phyloP scores from a whole-genome alignment of 2,329 filamentous ascomycete species.

The Gnomoniopsis smithogilvyi region DNA sequence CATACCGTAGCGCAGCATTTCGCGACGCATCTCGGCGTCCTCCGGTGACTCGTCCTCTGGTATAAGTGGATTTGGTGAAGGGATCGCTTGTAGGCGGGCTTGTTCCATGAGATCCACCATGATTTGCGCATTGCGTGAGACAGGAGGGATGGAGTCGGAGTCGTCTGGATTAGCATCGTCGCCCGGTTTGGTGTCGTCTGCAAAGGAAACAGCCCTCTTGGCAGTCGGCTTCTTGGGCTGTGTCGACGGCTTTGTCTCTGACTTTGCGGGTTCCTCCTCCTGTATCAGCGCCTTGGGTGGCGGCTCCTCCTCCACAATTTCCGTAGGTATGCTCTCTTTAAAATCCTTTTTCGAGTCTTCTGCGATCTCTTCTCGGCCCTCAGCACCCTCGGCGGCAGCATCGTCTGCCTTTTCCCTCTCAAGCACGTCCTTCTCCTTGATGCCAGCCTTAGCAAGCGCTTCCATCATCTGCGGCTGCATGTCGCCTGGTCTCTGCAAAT shows the following conservation, averaged over 20 bases:
- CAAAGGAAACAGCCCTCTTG: constrained; percentile 62
- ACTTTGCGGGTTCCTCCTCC: neutral
- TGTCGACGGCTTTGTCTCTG: constrained; percentile 1
- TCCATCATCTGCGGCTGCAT: constrained; percentile 66
- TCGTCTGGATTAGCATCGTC: constrained; percentile 22
- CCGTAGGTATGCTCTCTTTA: neutral
- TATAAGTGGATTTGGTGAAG: constrained; percentile 48
- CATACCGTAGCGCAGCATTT: constrained; percentile 90
- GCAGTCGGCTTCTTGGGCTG: constrained; percentile 13
- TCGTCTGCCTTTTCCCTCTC: constrained; percentile 10
- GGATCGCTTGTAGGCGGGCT: constrained; percentile 52
- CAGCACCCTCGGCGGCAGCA: neutral
- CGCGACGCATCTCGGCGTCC: constrained; percentile 73
- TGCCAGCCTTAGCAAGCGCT: constrained; percentile 72
- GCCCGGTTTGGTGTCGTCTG: constrained; percentile 54
- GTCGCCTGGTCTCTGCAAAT: constrained; percentile 64
- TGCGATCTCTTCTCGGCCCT: neutral
- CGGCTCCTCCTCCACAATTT: neutral
- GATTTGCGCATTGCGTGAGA: constrained; percentile 41
- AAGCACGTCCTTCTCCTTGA: constrained; percentile 35
- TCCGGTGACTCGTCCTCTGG: constrained; percentile 75
- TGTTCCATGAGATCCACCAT: constrained; percentile 55
- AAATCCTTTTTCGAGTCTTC: neutral
- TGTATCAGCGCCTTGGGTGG: neutral
- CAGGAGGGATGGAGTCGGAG: constrained; percentile 26